These are phyloP conservation scores for Amylocystis lapponica DNA, from an alignment of 768 basidiomycete genomes.

Conservation along the genomic window DNA sequence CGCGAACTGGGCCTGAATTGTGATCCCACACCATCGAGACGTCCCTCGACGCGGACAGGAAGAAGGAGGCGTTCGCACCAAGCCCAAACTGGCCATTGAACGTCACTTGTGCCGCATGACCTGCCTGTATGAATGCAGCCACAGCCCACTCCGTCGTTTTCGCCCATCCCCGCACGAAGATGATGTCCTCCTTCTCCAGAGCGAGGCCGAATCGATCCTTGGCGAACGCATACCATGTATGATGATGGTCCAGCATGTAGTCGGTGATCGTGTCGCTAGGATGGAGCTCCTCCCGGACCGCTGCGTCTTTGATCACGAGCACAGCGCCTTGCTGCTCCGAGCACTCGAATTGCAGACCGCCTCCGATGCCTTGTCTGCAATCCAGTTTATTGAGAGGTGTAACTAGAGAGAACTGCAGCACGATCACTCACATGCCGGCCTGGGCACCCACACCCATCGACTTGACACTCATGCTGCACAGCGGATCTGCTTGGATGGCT, in stretches of 20 bases:
- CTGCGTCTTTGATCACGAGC: slow-evolving; percentile 1
- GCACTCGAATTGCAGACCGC: slow-evolving; percentile 5
- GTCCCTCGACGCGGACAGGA: background rate
- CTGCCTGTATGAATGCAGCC: slow-evolving; percentile 3
- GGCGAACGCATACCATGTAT: slow-evolving; percentile 9
- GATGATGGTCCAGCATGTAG: slow-evolving; percentile 7
- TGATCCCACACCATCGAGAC: slow-evolving; percentile 1
- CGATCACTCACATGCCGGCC: slow-evolving; percentile 4
- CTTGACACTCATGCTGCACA: slow-evolving; percentile 4
- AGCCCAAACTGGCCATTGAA: background rate
- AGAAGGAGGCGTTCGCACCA: background rate
- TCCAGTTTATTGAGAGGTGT: too few species aligned
- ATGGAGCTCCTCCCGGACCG: slow-evolving; percentile 2
- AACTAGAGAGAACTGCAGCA: background rate
- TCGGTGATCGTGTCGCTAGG: slow-evolving; percentile 3
- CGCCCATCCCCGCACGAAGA: slow-evolving; percentile 11
- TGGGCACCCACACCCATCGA: background rate
- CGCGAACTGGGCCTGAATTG: slow-evolving; percentile 2
- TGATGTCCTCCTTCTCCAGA: slow-evolving; percentile 2
- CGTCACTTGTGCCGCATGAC: background rate
- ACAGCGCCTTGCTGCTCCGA: slow-evolving; percentile 6
- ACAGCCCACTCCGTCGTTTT: slow-evolving; percentile 13
- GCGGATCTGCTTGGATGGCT: background rate
- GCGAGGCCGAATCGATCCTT: background rate
- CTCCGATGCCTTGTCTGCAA: background rate